A percentile compares a stretch with the other conserved stretches of the same genome.
Conservation (phyloP, 208 protist genomes). For the Leishmania lainsoni region DNA sequence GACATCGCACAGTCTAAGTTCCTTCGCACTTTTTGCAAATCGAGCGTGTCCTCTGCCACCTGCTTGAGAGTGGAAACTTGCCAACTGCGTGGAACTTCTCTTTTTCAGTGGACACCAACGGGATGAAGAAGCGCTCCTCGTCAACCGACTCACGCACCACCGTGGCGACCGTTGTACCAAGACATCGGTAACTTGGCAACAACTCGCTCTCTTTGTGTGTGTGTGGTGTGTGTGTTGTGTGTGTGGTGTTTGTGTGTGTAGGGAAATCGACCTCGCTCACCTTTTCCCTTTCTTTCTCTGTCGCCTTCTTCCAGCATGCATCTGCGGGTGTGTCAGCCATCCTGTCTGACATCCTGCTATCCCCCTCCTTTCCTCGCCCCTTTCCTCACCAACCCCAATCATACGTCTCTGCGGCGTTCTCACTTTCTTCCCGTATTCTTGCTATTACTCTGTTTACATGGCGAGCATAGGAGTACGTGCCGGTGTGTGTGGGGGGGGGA, state of each 20-base stretch:
- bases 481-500: not conserved
- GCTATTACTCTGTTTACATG: not conserved
- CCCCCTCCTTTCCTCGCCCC: not conserved
- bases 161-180: not conserved
- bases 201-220: not conserved
- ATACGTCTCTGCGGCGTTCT: not conserved
- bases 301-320: not conserved
- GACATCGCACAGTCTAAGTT: conserved; percentile 12
- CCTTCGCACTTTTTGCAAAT: conserved; percentile 16
- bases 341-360: not conserved
- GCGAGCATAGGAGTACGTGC: not conserved
- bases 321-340: not conserved
- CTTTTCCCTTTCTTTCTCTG: not conserved
- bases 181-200: not conserved
- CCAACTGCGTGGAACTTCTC: not conserved
- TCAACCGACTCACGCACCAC: conserved; percentile 3
- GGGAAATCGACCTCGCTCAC: not conserved
- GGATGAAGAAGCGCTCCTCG: conserved; percentile 10
- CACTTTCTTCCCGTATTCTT: not conserved
- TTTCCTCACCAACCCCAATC: not conserved
- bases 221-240: not conserved
- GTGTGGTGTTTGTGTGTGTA: not conserved
- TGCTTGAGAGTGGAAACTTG: not conserved
- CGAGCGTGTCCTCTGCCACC: conserved; percentile 12
- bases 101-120: not conserved